Percentiles rank a stretch among this genome's conserved stretches.
These are phyloP conservation scores for Lipomyces oligophaga DNA, from an alignment of 805 yeast genomes.

Conservation along the genomic window DNA sequence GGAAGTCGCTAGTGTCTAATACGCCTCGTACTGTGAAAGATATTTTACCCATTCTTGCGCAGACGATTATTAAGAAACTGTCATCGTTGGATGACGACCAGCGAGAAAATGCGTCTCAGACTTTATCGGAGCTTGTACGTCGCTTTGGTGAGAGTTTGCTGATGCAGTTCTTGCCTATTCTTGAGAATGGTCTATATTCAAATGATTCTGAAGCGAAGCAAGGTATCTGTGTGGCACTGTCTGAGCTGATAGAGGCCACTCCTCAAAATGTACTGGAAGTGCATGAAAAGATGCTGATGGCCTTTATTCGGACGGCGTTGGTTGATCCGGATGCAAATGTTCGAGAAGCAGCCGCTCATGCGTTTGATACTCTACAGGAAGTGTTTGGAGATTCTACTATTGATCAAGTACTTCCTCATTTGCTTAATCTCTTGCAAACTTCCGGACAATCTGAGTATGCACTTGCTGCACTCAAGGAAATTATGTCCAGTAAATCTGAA, in stretches of 20 bases:
- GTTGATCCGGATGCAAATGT: conserved; percentile 70
- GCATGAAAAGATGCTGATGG: conserved; percentile 66
- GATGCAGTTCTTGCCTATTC: conserved; percentile 76
- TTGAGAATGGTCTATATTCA: conserved; percentile 57
- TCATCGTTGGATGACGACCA: conserved; percentile 78
- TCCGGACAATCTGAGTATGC: conserved; percentile 64
- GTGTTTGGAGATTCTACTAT: conserved; percentile 79
- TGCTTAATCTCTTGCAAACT: conserved; percentile 64
- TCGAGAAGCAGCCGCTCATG: conserved; percentile 85
- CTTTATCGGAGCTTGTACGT: conserved; percentile 90
- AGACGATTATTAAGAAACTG: conserved; percentile 72
- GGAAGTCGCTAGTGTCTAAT: conserved; percentile 95
- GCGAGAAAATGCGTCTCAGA: conserved; percentile 84
- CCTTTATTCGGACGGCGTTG: conserved; percentile 72
- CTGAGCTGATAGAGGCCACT: conserved; percentile 78
- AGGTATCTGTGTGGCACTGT: conserved; percentile 93
- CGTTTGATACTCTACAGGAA: conserved; percentile 83
- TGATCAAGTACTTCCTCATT: conserved; percentile 82
- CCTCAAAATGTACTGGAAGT: conserved; percentile 52
- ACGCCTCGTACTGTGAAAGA: conserved; percentile 94
- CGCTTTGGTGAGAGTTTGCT: conserved; percentile 89
- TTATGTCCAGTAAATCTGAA: conserved; percentile 85
- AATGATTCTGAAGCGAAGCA: conserved; percentile 81
- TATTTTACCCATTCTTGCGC: conserved; percentile 77
- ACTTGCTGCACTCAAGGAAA: conserved; percentile 80